Evolutionary conservation across 202 grass and related monocot species (phyloP).

Genomic region (Carex arenaria): DNA sequence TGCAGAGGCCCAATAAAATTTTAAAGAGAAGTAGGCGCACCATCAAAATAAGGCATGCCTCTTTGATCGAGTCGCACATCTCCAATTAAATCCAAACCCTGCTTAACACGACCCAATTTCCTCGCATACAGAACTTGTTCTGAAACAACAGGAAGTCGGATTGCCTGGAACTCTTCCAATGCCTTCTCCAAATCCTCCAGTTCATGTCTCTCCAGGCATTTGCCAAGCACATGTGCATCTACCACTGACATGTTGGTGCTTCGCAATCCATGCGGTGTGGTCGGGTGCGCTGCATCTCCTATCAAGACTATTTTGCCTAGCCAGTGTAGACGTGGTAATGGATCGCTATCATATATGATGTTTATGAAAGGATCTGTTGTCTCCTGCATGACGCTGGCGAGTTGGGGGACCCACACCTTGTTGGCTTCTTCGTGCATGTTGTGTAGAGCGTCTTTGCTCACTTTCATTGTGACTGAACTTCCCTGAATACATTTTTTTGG

Average conservation of each 20-base stretch:
- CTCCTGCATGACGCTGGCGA: slow-evolving; percentile 52
- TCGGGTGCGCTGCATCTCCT: slow-evolving; percentile 87
- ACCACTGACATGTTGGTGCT: slow-evolving; percentile 94
- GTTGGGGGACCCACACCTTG: slow-evolving; percentile 60
- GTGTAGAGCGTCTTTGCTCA: slow-evolving; percentile 37
- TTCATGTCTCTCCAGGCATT: slow-evolving; percentile 40
- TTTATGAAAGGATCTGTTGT: slow-evolving; percentile 76
- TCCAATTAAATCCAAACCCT: slow-evolving; percentile 36
- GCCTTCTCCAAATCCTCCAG: slow-evolving; percentile 2
- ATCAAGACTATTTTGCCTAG: slow-evolving; percentile 43
- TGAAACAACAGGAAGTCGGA: slow-evolving; percentile 48
- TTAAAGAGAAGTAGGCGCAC: slow-evolving; percentile 19
- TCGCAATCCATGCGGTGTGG: slow-evolving; percentile 68
- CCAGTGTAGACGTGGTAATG: slow-evolving; percentile 46
- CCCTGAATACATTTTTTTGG: slow-evolving; percentile 26
- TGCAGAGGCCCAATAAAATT: background rate
- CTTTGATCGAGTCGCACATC: slow-evolving; percentile 39
- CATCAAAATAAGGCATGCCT: slow-evolving; percentile 60
- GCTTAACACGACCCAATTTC: slow-evolving; percentile 63
- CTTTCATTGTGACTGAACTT: slow-evolving; percentile 69
- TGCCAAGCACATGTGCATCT: slow-evolving; percentile 51
- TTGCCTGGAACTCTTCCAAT: slow-evolving; percentile 49
- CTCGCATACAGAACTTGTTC: slow-evolving; percentile 50
- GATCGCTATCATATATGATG: slow-evolving; percentile 71
- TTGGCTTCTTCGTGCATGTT: slow-evolving; percentile 48